phyloP scores from a whole-genome alignment of 148 eudicot species.

The Rhododendron molle region DNA sequence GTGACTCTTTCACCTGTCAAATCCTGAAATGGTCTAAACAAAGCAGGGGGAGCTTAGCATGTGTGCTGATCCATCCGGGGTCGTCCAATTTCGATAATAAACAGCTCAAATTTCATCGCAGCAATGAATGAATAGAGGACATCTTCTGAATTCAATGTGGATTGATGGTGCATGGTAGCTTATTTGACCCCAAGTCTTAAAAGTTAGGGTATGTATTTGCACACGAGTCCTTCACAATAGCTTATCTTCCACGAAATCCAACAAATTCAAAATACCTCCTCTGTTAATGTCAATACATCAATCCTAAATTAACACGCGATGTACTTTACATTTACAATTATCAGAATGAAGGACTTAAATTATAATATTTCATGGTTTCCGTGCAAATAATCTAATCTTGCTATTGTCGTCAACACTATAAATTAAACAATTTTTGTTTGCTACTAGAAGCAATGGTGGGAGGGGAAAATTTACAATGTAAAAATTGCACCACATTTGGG shows the following conservation, averaged over 20 bases:
- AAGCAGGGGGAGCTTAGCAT: no score
- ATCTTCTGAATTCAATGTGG: background rate
- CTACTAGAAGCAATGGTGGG: no score
- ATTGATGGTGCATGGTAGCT: no score
- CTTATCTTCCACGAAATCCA: background rate
- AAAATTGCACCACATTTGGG: no score
- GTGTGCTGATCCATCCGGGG: no score
- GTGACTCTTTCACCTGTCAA: conserved; percentile 5
- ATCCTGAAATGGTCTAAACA: background rate
- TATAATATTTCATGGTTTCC: no score
- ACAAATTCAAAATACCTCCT: background rate
- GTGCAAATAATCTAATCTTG: background rate
- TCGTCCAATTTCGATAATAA: no score
- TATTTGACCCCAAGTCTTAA: background rate
- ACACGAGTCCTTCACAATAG: background rate
- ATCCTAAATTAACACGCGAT: no score
- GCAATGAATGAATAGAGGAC: no score
- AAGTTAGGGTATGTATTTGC: background rate
- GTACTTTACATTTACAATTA: no score
- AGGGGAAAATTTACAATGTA: no score
- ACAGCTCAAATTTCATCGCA: no score
- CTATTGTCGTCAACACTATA: background rate
- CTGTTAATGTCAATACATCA: background rate
- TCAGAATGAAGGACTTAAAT: background rate
- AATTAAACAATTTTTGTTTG: background rate